These are phyloP conservation scores for Apiotrichum gamsii DNA, from an alignment of 1,284 basidiomycete genomes.

Conservation along the genomic window DNA sequence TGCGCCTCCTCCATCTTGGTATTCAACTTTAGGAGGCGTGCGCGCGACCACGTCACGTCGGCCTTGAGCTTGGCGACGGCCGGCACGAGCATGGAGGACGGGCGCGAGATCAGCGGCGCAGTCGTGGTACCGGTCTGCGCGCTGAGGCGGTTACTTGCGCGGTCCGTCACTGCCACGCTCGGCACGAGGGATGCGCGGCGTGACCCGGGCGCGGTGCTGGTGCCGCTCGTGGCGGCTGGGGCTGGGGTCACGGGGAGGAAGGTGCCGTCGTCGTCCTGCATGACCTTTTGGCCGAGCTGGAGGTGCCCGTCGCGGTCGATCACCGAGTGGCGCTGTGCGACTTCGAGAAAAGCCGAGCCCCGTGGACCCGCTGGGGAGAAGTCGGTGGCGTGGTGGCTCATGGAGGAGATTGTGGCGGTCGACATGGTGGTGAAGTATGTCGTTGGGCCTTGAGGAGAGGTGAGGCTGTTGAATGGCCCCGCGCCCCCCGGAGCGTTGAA, in stretches of 20 bases:
- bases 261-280: conserved; percentile 54
- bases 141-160: too few relatives aligned
- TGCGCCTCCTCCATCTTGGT: conserved; percentile 61
- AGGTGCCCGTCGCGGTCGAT: conserved; percentile 57
- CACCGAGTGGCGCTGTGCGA: conserved; percentile 7
- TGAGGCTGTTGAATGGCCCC: too few relatives aligned
- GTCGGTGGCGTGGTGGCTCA: neutral
- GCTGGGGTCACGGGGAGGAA: conserved; percentile 28
- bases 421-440: too few relatives aligned
- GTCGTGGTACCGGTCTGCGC: neutral
- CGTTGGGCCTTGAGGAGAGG: too few relatives aligned
- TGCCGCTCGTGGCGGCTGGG: too few relatives aligned
- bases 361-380: neutral
- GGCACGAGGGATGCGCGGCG: too few relatives aligned
- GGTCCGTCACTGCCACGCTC: neutral
- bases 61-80: conserved; percentile 1
- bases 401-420: neutral
- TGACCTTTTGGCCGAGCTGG: conserved; percentile 58
- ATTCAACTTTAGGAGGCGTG: conserved; percentile 52
- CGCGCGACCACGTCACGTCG: conserved; percentile 3
- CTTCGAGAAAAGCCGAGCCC: conserved; percentile 10
- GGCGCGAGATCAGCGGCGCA: neutral
- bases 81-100: neutral
- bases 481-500: too few relatives aligned
- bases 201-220: neutral